A percentile compares a stretch with the other conserved stretches of the same genome.
Conservation (phyloP, 306 rosid species). For the Acacia crassicarpa region DNA sequence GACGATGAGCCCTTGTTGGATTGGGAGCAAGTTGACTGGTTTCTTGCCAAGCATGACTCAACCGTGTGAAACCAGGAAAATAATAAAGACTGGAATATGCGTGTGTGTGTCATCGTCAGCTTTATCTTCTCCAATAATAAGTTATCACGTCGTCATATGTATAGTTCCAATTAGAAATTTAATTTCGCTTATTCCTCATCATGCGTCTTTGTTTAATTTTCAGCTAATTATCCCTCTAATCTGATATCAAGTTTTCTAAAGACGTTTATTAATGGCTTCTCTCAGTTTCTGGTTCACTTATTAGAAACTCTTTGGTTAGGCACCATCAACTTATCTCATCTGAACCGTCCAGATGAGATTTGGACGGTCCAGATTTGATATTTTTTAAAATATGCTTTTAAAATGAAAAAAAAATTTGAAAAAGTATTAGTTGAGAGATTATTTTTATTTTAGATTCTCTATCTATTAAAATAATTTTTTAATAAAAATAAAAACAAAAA, state of each 20-base stretch:
- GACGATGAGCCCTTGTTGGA: conserved; percentile 46
- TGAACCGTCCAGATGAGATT: too few species aligned
- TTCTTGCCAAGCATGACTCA: conserved; percentile 28
- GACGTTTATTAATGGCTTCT: not conserved
- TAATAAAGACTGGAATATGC: not conserved
- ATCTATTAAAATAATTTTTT: too few species aligned
- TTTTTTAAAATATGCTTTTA: too few species aligned
- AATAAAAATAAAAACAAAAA: too few species aligned
- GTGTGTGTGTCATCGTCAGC: not conserved
- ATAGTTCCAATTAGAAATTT: not conserved
- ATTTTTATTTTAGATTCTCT: too few species aligned
- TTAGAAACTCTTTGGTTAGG: not conserved
- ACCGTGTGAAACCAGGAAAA: not conserved
- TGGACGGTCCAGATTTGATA: too few species aligned
- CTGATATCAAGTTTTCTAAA: too few species aligned
- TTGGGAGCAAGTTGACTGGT: conserved; percentile 55
- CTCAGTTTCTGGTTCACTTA: not conserved
- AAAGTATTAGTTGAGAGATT: too few species aligned
- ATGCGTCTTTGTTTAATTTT: not conserved
- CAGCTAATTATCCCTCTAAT: not conserved
- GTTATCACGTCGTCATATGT: not conserved
- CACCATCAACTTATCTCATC: too few species aligned
- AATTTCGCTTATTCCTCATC: not conserved
- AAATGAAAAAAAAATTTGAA: too few species aligned
- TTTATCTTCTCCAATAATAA: not conserved